phyloP scores from a whole-genome alignment of 495 filamentous ascomycete genomes.

The Aspergillus sclerotiicarbonarius region DNA sequence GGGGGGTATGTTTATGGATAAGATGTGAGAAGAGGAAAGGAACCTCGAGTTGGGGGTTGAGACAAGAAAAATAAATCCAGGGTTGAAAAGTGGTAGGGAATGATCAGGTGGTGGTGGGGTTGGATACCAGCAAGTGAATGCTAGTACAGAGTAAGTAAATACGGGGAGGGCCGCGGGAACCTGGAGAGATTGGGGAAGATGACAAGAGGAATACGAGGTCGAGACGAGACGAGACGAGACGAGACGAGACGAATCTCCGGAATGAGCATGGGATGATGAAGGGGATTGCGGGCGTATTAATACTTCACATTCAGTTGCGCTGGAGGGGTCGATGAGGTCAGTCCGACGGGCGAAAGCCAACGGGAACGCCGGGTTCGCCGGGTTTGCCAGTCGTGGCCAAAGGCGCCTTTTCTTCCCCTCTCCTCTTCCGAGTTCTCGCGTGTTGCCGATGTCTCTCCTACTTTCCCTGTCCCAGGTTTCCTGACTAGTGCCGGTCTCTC shows the following conservation, averaged over 20 bases:
- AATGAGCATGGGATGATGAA: not conserved
- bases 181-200: constrained; percentile 8
- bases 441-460: not conserved
- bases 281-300: constrained; percentile 15
- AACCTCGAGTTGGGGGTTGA: not conserved
- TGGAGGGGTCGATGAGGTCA: constrained; percentile 41
- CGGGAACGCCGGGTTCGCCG: constrained; percentile 34
- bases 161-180: constrained; percentile 5
- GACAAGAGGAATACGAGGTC: constrained; percentile 9
- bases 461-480: not conserved
- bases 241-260: not conserved
- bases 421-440: not conserved
- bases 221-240: constrained; percentile 11
- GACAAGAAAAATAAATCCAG: constrained; percentile 2
- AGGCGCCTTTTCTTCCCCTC: not conserved
- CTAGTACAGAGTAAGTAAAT: not conserved
- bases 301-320: constrained; percentile 17
- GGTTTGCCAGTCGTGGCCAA: constrained; percentile 6
- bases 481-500: not conserved
- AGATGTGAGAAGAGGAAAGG: not conserved
- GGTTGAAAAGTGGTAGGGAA: not conserved
- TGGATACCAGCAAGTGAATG: not conserved
- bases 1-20: not conserved
- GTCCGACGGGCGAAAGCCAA: constrained; percentile 21
- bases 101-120: not conserved